phyloP scores from a whole-genome alignment of 2,329 filamentous ascomycete genomes.

The Fusarium denticulatum region DNA sequence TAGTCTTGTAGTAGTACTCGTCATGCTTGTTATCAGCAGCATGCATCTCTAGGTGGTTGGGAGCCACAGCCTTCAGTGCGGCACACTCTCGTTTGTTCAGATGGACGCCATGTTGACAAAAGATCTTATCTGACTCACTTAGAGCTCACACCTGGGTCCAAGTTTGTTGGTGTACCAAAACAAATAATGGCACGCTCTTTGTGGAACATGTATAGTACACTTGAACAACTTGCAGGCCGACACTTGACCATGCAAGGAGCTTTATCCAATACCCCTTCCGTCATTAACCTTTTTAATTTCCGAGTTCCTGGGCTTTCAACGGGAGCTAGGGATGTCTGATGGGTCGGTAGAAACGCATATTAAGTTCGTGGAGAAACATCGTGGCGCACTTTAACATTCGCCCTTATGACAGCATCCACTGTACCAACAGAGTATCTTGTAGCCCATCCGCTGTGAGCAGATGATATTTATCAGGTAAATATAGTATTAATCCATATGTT shows the following conservation, averaged over 20 bases:
- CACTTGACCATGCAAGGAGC: not conserved
- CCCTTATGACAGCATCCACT: not conserved
- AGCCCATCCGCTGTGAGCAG: not conserved
- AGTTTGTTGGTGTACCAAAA: not conserved
- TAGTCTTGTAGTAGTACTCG: not conserved
- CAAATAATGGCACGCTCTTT: not conserved
- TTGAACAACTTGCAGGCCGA: not conserved
- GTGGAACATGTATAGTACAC: not conserved
- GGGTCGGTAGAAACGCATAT: not conserved
- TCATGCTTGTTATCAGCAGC: not conserved
- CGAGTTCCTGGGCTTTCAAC: not conserved
- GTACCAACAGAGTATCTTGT: not conserved
- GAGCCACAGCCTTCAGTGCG: not conserved
- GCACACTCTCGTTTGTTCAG: not conserved
- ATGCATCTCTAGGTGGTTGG: not conserved
- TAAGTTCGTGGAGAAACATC: not conserved
- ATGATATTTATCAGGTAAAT: rapidly evolving
- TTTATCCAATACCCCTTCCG: not conserved
- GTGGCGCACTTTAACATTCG: slow-evolving; percentile 11
- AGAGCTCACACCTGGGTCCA: not conserved
- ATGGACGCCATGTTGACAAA: not conserved
- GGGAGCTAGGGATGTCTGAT: not conserved
- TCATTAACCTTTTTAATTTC: not conserved
- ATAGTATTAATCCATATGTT: not conserved
- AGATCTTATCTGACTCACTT: not conserved